phyloP scores from a whole-genome alignment of 78 protist species.

The Speleostelium caveatum region DNA sequence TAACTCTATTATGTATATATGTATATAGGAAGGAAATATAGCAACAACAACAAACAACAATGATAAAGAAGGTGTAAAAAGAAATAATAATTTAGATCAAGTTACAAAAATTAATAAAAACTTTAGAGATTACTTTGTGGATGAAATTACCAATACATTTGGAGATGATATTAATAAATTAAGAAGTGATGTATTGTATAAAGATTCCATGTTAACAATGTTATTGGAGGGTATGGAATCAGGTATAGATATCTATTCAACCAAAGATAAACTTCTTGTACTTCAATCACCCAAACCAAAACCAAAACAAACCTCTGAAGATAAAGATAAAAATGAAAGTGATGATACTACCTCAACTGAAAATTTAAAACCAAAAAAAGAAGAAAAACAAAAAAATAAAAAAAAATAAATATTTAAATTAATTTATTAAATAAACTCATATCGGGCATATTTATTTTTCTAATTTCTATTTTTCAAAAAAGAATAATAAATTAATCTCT shows the following conservation, averaged over 20 bases:
- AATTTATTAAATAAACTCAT: no score
- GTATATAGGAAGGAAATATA: no score
- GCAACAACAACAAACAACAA: neutral
- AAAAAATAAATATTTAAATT: no score
- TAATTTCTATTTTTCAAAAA: no score
- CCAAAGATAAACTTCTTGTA: slow-evolving; percentile 34
- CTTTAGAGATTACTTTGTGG: slow-evolving; percentile 65
- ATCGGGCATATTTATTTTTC: no score
- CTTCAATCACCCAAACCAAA: neutral
- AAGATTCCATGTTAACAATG: slow-evolving; percentile 48
- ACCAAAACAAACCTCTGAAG: neutral
- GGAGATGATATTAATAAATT: slow-evolving; percentile 73
- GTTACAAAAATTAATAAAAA: slow-evolving; percentile 14
- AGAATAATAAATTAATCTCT: no score
- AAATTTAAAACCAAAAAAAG: no score
- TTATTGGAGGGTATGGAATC: slow-evolving; percentile 65
- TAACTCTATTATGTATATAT: no score
- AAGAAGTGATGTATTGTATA: slow-evolving; percentile 54
- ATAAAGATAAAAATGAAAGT: neutral
- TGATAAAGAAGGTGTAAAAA: neutral
- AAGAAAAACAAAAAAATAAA: no score
- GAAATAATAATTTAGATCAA: neutral
- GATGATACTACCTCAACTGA: no score
- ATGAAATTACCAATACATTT: slow-evolving; percentile 66
- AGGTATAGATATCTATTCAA: slow-evolving; percentile 57